Evolutionary conservation across 306 rosid species (phyloP), one percentile per base, ranked within the genome.

Genomic region (Pueraria montana): DNA sequence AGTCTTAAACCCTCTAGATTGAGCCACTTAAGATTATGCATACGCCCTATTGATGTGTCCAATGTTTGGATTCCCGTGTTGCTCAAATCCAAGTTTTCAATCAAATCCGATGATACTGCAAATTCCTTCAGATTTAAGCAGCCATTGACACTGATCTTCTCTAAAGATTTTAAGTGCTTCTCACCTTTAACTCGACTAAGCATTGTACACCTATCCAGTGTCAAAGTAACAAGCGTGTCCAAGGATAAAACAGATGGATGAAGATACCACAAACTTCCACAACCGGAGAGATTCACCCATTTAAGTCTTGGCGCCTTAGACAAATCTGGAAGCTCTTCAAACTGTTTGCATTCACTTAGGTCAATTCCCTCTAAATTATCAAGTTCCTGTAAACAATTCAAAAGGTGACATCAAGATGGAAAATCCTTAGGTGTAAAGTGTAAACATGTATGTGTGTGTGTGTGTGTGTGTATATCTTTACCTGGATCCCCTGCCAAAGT

Each of bases 401-500:
- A 53, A 23, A 56, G 53, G 5, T 18, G 16, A 45, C 34, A 16
- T 68, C 62, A 45, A 4, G n/a, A 32, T 1, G 10, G 10, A 38
- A 30, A 26, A 17, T n/a, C n/a, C n/a, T n/a, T n/a, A n/a, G n/a
- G n/a, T n/a, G n/a, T n/a, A n/a, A n/a, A n/a, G n/a, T n/a, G n/a
- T n/a, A n/a, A n/a, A n/a, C n/a, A n/a, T n/a, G n/a, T n/a, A n/a
- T n/a, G n/a, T n/a, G n/a, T n/a, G n/a, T n/a, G n/a, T n/a, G n/a
- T n/a, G n/a, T n/a, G n/a, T n/a, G n/a, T n/a, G n/a, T n/a, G n/a
- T n/a, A n/a, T n/a, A n/a, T n/a, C 2, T 74, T 26, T 77, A 87
- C 87, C 83, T 70, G 87, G 0, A 11, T 3, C 48, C 84, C 85
- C 20, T 61, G 27, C 87, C 89, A 86, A 23, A 86, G 77, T n/a